Evolutionary conservation across 352 stramenopile species (phyloP), one percentile per base, ranked within the genome.

Genomic region (Pythium graminicola): DNA sequence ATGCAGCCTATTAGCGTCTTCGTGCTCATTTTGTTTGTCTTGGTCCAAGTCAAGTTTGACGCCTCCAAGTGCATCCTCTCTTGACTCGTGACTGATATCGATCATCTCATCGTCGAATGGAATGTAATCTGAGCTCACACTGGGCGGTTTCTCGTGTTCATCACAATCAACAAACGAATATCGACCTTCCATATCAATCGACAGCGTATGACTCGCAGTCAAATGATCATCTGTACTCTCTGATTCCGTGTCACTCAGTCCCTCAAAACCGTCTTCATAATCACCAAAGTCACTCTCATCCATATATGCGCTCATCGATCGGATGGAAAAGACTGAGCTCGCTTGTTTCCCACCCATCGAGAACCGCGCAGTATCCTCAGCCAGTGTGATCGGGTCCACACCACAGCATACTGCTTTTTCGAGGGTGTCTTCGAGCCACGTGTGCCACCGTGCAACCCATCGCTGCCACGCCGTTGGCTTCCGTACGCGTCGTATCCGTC

Each of bases 231-330:
- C 51, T 2, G 45, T 40, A 39, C 51, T 60, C 20, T 65, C 58
- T 6, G 58, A 65, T 14, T 65, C 58, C n/a, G 58, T 65, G 28
- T 64, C 57, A 19, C 57, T 54, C 49, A 54, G 10, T 17, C 23
- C 14, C 8, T 46, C 19, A 26, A 14, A 23, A 13, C 38, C 28
- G 29, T 51, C 57, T 29, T 55, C 29, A 14, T 59, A 32, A 22
- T 59, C 33, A 6, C 22, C 50, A 45, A 56, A 51, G 2, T 50
- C 43, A 26, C 50, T 50, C 20, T 60, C 47, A 16, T 57, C 50
- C 19, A 20, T 6, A 22, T 54, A 60, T 4, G 33, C 45, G 6
- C 22, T 50, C 50, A 60, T 49, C 11, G 51, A 60, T 7, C 45
- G 31, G 23, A 65, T 60, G 11, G 58, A 65, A 17, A 65, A 54